Base-by-base conservation (phyloP, 768 basidiomycete species). In the Crepidotus variabilis region DNA sequence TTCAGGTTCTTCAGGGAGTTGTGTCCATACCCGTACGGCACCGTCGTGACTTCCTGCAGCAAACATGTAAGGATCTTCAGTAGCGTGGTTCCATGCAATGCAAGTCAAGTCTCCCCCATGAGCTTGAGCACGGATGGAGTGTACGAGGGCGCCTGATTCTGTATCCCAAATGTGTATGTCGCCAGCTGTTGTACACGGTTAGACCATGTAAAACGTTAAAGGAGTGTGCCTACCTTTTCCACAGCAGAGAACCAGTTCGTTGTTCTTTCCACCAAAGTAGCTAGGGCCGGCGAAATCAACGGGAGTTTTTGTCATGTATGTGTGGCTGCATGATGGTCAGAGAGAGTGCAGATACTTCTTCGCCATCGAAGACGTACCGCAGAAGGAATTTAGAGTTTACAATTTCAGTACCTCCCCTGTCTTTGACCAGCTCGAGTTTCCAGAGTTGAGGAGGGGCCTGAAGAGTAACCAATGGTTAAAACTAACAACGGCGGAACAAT, bases 111-210 rank as follows among this genome's bases (percentile, higher is more conserved):
- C 89, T 22, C 86, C 87, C 2, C 82, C 79, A 28, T 81, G 78
- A 13, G 73, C 74, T 64, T 85, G 86, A 24, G 84, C 79, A 13
- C 80, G 83, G 61, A 93, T 78, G 59, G 85, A 80, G 59, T 90
- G 89, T 2, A 93, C 74, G 1, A 90, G 72, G 7, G 83, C 78
- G 5, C 82, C 91, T 10, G 87, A 87, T 70, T 92, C 89, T 57
- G 85, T 82, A 63, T 93, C 91, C 91, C 91, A 93, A 11, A 92
- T 88, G 64, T 90, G 86, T 13, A 93, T 85, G 63, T 91, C 88
- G 3, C 91, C 91, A 58, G 81, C 90, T 91, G 57, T 21, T 47
- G 46, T 28, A 51, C 18, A 55, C n/a, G 18, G 33, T 57, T 16
- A 61, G 56, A n/a, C 13, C 16, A 13, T n/a, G 11, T 24, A 28